Conservation (phyloP, 352 stramenopile genomes). For the Globisporangium barbulae region DNA sequence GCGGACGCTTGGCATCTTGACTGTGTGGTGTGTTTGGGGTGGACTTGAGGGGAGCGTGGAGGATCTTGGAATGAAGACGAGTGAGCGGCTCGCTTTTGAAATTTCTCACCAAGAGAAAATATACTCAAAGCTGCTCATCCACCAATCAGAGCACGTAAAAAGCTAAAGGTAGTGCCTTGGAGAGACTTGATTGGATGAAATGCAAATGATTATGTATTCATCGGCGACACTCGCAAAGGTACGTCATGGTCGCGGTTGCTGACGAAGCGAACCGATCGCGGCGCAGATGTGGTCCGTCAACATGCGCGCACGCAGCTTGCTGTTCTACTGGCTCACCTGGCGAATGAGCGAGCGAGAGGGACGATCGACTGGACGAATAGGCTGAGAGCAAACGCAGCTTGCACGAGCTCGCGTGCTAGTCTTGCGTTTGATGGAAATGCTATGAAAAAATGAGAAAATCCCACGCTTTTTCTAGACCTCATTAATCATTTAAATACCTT, state of each 20-base stretch:
- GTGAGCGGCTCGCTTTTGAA: background rate
- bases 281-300: slow-evolving; percentile 4
- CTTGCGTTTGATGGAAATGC: too few relatives aligned
- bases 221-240: background rate
- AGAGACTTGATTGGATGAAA: background rate
- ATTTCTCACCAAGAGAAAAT: background rate
- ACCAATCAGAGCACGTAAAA: background rate
- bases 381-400: too few relatives aligned
- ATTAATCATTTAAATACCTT: too few relatives aligned
- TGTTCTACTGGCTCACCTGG: background rate
- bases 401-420: too few relatives aligned
- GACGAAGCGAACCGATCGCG: background rate
- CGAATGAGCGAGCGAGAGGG: too few relatives aligned
- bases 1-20: slow-evolving; percentile 53
- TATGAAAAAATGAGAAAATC: too few relatives aligned
- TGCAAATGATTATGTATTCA: background rate
- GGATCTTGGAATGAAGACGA: slow-evolving; percentile 8
- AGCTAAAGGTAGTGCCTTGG: background rate
- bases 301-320: background rate
- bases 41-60: background rate
- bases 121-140: background rate
- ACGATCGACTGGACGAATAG: too few relatives aligned
- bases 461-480: too few relatives aligned
- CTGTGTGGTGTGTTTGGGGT: slow-evolving; percentile 6
- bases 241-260: background rate